phyloP scores from a whole-genome alignment of 768 basidiomycete genomes.

The Tylopilus plumbeoviolaceoides region DNA sequence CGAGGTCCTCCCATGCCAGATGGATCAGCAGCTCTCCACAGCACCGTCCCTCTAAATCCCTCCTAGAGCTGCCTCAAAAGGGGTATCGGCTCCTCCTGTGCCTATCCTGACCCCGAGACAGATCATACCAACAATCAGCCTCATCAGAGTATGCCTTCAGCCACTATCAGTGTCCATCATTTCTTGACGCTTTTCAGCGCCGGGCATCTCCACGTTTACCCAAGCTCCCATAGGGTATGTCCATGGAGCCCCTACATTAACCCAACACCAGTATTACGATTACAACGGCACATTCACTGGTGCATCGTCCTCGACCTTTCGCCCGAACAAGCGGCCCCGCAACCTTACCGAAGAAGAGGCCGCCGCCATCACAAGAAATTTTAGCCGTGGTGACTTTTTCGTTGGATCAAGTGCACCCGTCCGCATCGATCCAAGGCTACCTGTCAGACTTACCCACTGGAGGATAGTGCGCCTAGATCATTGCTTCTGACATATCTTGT shows the following conservation, averaged over 20 bases:
- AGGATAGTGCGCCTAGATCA: conserved; percentile 5
- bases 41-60: conserved; percentile 7
- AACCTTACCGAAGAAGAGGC: conserved; percentile 80
- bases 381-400: conserved; percentile 77
- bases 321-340: conserved; percentile 76
- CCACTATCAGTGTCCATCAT: neutral
- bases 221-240: conserved; percentile 38
- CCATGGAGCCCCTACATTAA: conserved; percentile 42
- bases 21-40: conserved; percentile 25
- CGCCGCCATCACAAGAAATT: conserved; percentile 79
- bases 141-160: conserved; percentile 23
- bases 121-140: conserved; percentile 38
- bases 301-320: conserved; percentile 71
- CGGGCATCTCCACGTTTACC: conserved; percentile 35
- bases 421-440: conserved; percentile 76
- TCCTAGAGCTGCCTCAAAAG: conserved; percentile 77
- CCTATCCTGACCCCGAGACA: conserved; percentile 76
- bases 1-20: conserved; percentile 80
- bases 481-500: too few species aligned
- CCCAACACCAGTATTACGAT: conserved; percentile 69
- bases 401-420: conserved; percentile 79
- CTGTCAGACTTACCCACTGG: conserved; percentile 59
- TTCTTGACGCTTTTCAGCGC: conserved; percentile 21
- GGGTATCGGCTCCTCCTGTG: conserved; percentile 63
- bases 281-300: conserved; percentile 66